Evolutionary conservation across 768 basidiomycete species (phyloP), one percentile per base, ranked within the genome.

Genomic region (Kwoniella sp.): DNA sequence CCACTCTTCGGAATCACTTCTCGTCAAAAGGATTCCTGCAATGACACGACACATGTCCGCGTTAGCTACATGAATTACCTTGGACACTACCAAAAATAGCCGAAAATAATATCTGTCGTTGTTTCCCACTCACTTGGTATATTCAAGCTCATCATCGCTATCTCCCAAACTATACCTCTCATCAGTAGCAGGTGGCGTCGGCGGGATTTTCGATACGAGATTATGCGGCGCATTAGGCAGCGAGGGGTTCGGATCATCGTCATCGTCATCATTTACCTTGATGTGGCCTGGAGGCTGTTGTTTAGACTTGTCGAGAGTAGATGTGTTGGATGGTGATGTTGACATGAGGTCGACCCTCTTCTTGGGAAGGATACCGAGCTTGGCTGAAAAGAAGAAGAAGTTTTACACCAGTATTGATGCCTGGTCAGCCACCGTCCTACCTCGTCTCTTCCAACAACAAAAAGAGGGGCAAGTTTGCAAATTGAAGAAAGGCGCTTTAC

Each of bases 281-380:
- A 27, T 33, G 56, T 26, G 65, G 17, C 40, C 55, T 61, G 29
- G 56, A 25, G 24, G 56, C 24, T 57, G 58, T 27, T n/a, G 13
- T n/a, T 26, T 49, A 9, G 48, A 49, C 22, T 24, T 49, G 48
- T 49, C 48, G 22, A 49, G 48, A 22, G 59, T 57, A 22, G 63
- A 46, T 7, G 65, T 36, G 24, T 60, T 60, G 10, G 61, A 56
- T 13, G 72, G 74, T 1, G 78, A 72, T 1, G 78, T 72, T 8
- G 77, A 75, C 7, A 79, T 53, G 3, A 79, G 71, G 37, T 76
- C 76, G 37, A 80, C 79, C 49, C 65, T 58, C 57, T 74, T 75
- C 63, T 80, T 80, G 1, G 79, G 79, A 0, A 80, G 68, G 55
- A 80, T 72, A n/a, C 79, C 79, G 36, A 80, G 71, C 62, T 80